Conservation (phyloP, 345 rosid species). For the Pseudoturritis turrita region DNA sequence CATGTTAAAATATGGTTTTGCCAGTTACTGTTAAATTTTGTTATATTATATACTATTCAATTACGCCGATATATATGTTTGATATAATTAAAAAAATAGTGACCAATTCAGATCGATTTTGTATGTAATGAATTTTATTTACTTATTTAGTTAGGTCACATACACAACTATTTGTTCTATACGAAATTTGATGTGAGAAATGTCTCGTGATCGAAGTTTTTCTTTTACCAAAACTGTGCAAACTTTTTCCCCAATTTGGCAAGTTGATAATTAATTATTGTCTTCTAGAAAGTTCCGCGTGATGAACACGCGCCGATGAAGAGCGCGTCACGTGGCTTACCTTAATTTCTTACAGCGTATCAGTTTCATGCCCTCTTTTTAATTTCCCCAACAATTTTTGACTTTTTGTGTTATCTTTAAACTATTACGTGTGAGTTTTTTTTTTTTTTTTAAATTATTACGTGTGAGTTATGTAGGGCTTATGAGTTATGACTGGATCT, state of each 20-base stretch:
- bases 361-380: not conserved
- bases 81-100: too few species aligned
- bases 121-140: too few species aligned
- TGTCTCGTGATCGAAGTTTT: not conserved
- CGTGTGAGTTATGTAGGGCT: not conserved
- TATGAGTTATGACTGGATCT: not conserved
- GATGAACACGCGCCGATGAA: not conserved
- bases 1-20: too few species aligned
- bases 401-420: not conserved
- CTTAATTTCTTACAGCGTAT: not conserved
- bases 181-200: not conserved
- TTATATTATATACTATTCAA: too few species aligned
- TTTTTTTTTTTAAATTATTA: not conserved
- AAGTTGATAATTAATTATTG: slow-evolving; percentile 5
- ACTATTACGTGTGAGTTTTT: not conserved
- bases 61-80: too few species aligned
- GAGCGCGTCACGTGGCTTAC: not conserved
- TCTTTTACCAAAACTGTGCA: not conserved
- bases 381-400: not conserved
- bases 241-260: not conserved
- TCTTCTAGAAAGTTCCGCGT: not conserved
- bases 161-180: not conserved
- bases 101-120: not conserved
- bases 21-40: too few species aligned
- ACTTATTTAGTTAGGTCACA: not conserved